phyloP scores from a whole-genome alignment of 352 stramenopile species.

The Globisporangium rhizosaccharum region DNA sequence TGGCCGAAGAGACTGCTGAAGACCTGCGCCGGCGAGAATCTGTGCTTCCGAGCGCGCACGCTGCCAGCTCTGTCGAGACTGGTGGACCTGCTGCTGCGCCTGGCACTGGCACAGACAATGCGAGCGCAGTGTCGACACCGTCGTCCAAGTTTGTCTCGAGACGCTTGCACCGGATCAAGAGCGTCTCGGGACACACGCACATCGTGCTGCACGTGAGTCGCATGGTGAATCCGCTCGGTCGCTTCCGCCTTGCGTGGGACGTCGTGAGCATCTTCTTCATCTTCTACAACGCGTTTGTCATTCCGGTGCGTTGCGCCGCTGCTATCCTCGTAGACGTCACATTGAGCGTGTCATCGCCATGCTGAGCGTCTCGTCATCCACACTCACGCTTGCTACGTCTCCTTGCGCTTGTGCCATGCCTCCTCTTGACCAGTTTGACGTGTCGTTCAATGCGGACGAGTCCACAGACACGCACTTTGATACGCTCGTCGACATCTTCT shows the following conservation, averaged over 20 bases:
- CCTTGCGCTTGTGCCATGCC: too few relatives aligned
- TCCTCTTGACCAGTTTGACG: conserved; percentile 38
- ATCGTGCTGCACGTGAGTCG: conserved; percentile 17
- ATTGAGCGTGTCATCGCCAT: not conserved
- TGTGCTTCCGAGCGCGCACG: not conserved
- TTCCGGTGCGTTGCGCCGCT: conserved; percentile 34
- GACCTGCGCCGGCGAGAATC: conserved; percentile 7
- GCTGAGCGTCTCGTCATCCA: too few relatives aligned
- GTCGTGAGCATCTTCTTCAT: conserved; percentile 66
- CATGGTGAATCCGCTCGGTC: conserved; percentile 60
- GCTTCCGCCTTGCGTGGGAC: conserved; percentile 59
- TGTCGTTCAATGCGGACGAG: conserved; percentile 37
- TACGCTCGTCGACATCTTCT: conserved; percentile 46
- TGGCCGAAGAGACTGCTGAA: conserved; percentile 8
- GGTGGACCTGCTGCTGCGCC: not conserved
- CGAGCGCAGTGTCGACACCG: not conserved
- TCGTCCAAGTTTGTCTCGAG: conserved; percentile 8
- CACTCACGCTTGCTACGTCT: not conserved
- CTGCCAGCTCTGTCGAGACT: too few relatives aligned
- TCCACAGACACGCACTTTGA: conserved; percentile 38
- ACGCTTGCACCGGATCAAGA: conserved; percentile 25
- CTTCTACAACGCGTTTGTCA: conserved; percentile 64
- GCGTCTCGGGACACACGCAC: conserved; percentile 22
- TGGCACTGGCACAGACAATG: too few relatives aligned
- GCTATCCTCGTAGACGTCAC: not conserved